These are phyloP conservation scores for Fusarium subtropicale DNA, from an alignment of 2,329 filamentous ascomycete species.

Conservation along the genomic window DNA sequence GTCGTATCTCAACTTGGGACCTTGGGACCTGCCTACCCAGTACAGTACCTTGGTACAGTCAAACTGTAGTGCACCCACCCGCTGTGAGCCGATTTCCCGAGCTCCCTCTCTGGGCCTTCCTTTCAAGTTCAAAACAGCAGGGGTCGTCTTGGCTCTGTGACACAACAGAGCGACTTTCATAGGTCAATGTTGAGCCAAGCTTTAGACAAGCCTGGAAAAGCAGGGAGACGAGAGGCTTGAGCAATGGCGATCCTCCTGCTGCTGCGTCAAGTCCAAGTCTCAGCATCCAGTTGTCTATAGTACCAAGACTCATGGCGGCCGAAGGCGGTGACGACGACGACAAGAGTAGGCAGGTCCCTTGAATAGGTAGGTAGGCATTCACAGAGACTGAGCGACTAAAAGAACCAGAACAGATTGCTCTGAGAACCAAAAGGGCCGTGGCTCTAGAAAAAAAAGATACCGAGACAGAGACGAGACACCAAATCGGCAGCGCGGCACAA, in stretches of 20 bases:
- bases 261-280: constrained; percentile 21
- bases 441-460: constrained; percentile 18
- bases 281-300: constrained; percentile 1
- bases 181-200: constrained; percentile 17
- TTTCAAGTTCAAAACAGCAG: constrained; percentile 26
- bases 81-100: constrained; percentile 36
- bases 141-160: constrained; percentile 28
- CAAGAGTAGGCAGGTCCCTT: constrained; percentile 6
- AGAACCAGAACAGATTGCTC: not conserved
- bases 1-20: constrained; percentile 15
- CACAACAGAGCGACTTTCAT: constrained; percentile 23
- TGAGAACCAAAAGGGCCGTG: constrained; percentile 18
- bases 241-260: constrained; percentile 21
- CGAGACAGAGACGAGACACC: constrained; percentile 28
- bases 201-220: constrained; percentile 33
- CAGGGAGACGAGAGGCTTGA: constrained; percentile 26
- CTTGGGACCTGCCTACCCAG: constrained; percentile 10
- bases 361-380: constrained; percentile 3
- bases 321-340: constrained; percentile 24
- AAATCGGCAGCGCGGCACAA: constrained; percentile 46
- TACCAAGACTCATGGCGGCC: constrained; percentile 18
- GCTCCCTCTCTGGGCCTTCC: constrained; percentile 19
- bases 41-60: not conserved
- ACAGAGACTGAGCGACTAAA: not conserved
- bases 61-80: constrained; percentile 21